Evolutionary conservation across 352 stramenopile genomes (phyloP).

Genomic region (Globisporangium echinulatum): DNA sequence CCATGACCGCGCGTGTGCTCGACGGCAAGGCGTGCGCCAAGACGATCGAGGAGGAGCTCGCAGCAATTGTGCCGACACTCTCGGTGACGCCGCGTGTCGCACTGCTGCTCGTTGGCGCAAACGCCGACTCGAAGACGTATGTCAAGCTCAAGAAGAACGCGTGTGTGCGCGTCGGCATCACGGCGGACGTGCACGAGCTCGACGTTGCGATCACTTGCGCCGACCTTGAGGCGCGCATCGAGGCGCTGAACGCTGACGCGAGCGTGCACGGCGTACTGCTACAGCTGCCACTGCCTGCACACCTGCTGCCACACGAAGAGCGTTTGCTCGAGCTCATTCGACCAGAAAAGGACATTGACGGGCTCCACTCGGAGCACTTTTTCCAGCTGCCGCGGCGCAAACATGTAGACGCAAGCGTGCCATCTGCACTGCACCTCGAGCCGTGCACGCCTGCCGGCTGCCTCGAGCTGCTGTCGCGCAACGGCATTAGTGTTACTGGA

Average conservation of each 20-base stretch:
- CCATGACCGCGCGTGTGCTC: conserved; percentile 13
- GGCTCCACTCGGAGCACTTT: conserved; percentile 97
- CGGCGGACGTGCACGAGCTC: conserved; percentile 70
- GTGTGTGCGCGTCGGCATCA: conserved; percentile 91
- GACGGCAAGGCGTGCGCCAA: conserved; percentile 64
- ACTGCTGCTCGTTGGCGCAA: conserved; percentile 89
- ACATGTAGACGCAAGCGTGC: neutral
- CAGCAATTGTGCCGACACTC: conserved; percentile 25
- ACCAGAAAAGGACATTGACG: conserved; percentile 97
- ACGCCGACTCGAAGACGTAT: conserved; percentile 90
- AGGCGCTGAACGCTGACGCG: conserved; percentile 76
- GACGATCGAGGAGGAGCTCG: conserved; percentile 64
- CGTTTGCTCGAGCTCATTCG: conserved; percentile 88
- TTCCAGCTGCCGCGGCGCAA: conserved; percentile 71
- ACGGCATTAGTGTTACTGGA: conserved; percentile 87
- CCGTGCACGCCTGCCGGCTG: conserved; percentile 90
- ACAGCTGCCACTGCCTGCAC: conserved; percentile 76
- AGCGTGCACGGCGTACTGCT: conserved; percentile 95
- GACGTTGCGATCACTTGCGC: conserved; percentile 32
- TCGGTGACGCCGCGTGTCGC: conserved; percentile 79
- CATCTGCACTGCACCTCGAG: conserved; percentile 58
- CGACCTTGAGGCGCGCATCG: conserved; percentile 60
- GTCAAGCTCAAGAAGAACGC: conserved; percentile 98
- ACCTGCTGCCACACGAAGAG: conserved; percentile 75
- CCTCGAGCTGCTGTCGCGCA: conserved; percentile 51